Evolutionary conservation across 768 basidiomycete genomes (phyloP), one percentile per base, ranked within the genome.

Genomic region (Suillus luteus): DNA sequence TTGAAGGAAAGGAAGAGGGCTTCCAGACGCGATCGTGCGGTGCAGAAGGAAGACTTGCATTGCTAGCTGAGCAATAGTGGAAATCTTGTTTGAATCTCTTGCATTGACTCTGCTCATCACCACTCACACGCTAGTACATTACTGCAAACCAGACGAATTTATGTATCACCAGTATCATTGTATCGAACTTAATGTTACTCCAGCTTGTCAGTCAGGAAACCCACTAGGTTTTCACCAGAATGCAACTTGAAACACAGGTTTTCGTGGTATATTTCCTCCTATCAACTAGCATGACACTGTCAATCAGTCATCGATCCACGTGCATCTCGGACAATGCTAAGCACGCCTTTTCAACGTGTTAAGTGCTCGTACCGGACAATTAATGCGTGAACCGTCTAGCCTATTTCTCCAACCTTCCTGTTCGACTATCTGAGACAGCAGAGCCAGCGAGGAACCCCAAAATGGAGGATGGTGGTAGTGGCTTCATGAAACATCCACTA

Each of bases 1-100:
- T 63, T 86, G 52, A 79, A 81, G 67, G 76, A 74, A 59, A 71
- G 72, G 24, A 78, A 78, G 59, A 76, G 77, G 66, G 68, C 67
- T 40, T 69, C 66, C 2, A 69, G 64, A 51, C 73, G 65, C 37
- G 65, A 71, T 5, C 12, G 49, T 40, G 46, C 46, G 10, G 46
- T 62, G 55, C 54, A 37, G 17, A 63, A 55, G 49, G 54, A 41
- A 14, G 33, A 51, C 5, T 60, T 52, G 10, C n/a, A 17, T 66
- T 55, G 41, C 46, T 40, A 17, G 44, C 64, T 6, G 60, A 65
- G 24, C 37, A 2, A 12, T 51, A 51, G 55, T 33, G 64, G 55
- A 64, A 27, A 41, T 41, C 38, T 58, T 41, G 24, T 15, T 22
- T 55, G n/a, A n/a, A 54, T 54, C 33, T n/a, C 33, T 54, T 12